phyloP scores from a whole-genome alignment of 352 stramenopile species.

The Phytopythium ostracodes region DNA sequence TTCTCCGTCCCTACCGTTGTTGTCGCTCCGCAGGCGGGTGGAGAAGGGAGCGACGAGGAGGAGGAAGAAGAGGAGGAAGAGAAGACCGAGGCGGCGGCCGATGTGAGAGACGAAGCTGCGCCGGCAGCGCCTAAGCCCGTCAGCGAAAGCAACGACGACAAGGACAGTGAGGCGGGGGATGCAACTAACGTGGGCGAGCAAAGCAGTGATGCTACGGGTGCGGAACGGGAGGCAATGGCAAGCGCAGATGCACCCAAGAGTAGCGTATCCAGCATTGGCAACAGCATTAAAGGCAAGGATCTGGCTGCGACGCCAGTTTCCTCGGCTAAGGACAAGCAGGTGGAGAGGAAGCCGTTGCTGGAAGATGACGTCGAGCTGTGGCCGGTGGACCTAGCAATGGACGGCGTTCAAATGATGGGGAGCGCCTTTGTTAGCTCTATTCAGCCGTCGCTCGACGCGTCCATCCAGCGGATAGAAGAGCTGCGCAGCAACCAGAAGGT shows the following conservation, averaged over 20 bases:
- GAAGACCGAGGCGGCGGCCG: constrained; percentile 17
- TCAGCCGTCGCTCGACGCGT: constrained; percentile 55
- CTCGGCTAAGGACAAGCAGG: background rate
- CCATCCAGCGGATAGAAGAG: constrained; percentile 71
- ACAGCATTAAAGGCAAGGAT: background rate
- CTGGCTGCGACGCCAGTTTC: background rate
- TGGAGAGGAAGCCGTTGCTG: background rate
- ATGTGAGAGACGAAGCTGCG: background rate
- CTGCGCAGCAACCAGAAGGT: constrained; percentile 43
- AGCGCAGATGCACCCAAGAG: background rate
- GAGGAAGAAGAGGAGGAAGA: constrained; percentile 41
- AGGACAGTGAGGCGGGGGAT: constrained; percentile 7
- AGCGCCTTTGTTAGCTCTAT: constrained; percentile 46
- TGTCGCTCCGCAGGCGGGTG: constrained; percentile 12
- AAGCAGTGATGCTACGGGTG: background rate
- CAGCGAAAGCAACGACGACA: constrained; percentile 19
- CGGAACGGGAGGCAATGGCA: background rate
- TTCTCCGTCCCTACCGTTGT: constrained; percentile 25
- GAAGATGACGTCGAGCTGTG: constrained; percentile 26
- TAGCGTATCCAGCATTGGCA: background rate
- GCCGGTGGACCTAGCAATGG: constrained; percentile 31
- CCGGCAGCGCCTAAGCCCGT: background rate
- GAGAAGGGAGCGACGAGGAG: constrained; percentile 19
- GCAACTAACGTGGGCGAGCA: background rate
- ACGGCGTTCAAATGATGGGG: constrained; percentile 53